Percentiles rank a stretch among this genome's conserved stretches.
phyloP scores from a whole-genome alignment of 1,139 yeast species.

The Kurtzmaniella quercitrusa region DNA sequence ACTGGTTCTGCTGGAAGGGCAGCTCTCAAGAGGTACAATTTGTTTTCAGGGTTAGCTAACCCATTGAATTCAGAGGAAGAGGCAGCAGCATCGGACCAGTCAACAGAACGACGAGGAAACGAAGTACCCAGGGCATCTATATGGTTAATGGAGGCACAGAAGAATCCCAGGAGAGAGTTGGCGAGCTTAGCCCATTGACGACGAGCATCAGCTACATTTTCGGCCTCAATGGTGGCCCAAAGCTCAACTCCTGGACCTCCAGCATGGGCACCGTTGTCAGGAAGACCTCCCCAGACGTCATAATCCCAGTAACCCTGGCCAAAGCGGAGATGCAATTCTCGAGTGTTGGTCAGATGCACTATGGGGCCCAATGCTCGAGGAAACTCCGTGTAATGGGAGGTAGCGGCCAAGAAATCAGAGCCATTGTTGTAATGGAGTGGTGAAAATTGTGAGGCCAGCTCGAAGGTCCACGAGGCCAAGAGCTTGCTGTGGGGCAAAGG shows the following conservation, averaged over 20 bases:
- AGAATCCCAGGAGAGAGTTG: slow-evolving; percentile 80
- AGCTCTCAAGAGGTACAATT: slow-evolving; percentile 65
- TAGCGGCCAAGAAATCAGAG: slow-evolving; percentile 14
- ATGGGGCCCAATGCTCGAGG: slow-evolving; percentile 83
- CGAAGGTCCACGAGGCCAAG: slow-evolving; percentile 65
- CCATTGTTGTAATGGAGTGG: slow-evolving; percentile 27
- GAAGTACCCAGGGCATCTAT: slow-evolving; percentile 80
- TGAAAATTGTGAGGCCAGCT: slow-evolving; percentile 46
- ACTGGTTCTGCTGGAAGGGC: slow-evolving; percentile 94
- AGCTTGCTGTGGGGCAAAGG: slow-evolving; percentile 72
- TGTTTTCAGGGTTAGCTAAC: slow-evolving; percentile 24
- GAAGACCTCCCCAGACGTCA: slow-evolving; percentile 81
- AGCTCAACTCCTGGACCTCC: slow-evolving; percentile 98
- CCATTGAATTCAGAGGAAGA: slow-evolving; percentile 20
- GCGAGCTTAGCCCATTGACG: slow-evolving; percentile 67
- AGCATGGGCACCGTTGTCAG: slow-evolving; percentile 61
- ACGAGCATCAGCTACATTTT: slow-evolving; percentile 49
- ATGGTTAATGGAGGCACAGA: slow-evolving; percentile 92
- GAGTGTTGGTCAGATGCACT: slow-evolving; percentile 58
- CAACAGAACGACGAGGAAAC: slow-evolving; percentile 44
- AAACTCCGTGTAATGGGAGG: slow-evolving; percentile 63
- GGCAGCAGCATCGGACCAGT: slow-evolving; percentile 12
- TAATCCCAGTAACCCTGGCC: slow-evolving; percentile 97
- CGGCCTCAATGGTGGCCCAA: slow-evolving; percentile 81
- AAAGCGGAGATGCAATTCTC: slow-evolving; percentile 79